Evolutionary conservation across 306 rosid species (phyloP).

Genomic region (Castanopsis chinensis): DNA sequence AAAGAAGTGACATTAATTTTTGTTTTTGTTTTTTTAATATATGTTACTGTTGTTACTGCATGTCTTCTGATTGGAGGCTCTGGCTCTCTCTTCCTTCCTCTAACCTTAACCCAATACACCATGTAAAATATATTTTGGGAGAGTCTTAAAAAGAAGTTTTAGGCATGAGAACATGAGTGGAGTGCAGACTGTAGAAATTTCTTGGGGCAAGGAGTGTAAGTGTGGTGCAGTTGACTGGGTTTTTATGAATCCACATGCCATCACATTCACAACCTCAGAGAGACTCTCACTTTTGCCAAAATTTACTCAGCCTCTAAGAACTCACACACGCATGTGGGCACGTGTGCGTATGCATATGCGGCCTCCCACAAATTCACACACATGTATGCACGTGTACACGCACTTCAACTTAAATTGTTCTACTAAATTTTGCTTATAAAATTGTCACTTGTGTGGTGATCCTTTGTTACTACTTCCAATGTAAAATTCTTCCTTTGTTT

Average conservation of each 20-base stretch:
- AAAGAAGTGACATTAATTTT: background rate
- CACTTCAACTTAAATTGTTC: constrained; percentile 55
- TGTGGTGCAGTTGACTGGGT: constrained; percentile 50
- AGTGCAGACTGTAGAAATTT: constrained; percentile 38
- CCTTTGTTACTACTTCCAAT: constrained; percentile 32
- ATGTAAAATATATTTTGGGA: background rate
- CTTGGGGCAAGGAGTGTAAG: constrained; percentile 36
- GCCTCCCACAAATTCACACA: constrained; percentile 75
- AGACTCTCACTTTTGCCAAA: constrained; percentile 43
- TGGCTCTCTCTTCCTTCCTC: background rate
- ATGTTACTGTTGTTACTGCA: background rate
- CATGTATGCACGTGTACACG: constrained; percentile 91
- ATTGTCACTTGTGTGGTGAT: constrained; percentile 16
- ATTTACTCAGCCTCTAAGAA: constrained; percentile 34
- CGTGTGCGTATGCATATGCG: constrained; percentile 64
- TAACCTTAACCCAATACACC: background rate
- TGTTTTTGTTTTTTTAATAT: background rate
- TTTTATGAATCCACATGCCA: constrained; percentile 65
- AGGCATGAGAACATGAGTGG: constrained; percentile 14
- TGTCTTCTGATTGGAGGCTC: background rate
- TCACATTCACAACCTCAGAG: constrained; percentile 36
- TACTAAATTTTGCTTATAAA: background rate
- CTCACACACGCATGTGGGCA: constrained; percentile 65
- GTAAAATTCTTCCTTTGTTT: constrained; percentile 9
- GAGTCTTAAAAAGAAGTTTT: background rate